These are phyloP conservation scores for Epicoccum nigrum DNA, from an alignment of 2,329 filamentous ascomycete species.

Conservation along the genomic window DNA sequence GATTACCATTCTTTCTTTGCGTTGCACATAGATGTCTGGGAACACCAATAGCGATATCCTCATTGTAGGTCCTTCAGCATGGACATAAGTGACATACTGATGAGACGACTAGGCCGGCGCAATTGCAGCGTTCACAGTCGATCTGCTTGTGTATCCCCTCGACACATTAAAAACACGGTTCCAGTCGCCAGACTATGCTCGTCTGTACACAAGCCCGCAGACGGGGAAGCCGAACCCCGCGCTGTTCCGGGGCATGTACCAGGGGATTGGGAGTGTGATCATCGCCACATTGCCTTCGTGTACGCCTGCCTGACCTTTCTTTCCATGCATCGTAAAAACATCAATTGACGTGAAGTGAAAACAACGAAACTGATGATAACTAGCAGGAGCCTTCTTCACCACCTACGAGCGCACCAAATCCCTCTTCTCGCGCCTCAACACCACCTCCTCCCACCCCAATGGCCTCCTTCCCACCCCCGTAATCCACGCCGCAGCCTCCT, in stretches of 20 bases:
- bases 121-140: constrained; percentile 82
- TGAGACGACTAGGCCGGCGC: constrained; percentile 76
- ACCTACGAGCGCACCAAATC: constrained; percentile 82
- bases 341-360: no score
- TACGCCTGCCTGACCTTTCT: constrained; percentile 39
- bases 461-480: constrained; percentile 67
- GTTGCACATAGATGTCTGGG: constrained; percentile 36
- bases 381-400: constrained; percentile 86
- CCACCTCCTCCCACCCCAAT: constrained; percentile 38
- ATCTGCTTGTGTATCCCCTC: constrained; percentile 83
- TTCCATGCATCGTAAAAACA: not conserved
- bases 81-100: no score
- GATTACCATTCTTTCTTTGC: not conserved
- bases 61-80: constrained; percentile 53
- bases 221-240: constrained; percentile 61
- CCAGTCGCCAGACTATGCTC: constrained; percentile 77
- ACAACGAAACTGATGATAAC: constrained; percentile 1
- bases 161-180: constrained; percentile 89
- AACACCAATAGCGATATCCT: constrained; percentile 62
- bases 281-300: constrained; percentile 87
- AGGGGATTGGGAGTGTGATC: constrained; percentile 84
- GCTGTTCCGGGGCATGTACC: constrained; percentile 78
- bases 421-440: constrained; percentile 60
- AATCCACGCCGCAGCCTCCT: constrained; percentile 76
- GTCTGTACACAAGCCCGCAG: constrained; percentile 65